phyloP scores from a whole-genome alignment of 768 basidiomycete species.

The Tulasnella sp. region DNA sequence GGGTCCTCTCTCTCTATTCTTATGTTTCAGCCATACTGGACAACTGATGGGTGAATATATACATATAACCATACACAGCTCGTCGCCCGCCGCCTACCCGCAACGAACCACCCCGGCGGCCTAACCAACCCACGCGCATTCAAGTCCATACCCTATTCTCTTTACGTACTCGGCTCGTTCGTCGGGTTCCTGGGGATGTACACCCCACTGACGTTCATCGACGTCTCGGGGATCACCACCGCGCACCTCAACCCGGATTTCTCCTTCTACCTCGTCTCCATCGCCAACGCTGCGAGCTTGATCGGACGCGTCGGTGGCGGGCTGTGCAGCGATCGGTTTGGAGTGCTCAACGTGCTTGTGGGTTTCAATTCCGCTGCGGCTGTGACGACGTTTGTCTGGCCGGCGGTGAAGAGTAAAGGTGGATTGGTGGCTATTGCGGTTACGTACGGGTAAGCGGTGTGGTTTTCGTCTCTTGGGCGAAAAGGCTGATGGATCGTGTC shows the following conservation, averaged over 20 bases:
- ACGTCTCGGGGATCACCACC: not conserved
- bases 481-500: not conserved
- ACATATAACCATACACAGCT: constrained; percentile 17
- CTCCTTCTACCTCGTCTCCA: constrained; percentile 25
- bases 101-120: constrained; percentile 18
- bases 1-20: constrained; percentile 21
- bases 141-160: constrained; percentile 24
- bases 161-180: constrained; percentile 25
- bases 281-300: constrained; percentile 28
- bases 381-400: constrained; percentile 29
- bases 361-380: constrained; percentile 25
- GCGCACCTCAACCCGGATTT: constrained; percentile 10
- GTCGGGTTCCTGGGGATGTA: constrained; percentile 27
- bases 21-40: too few species aligned
- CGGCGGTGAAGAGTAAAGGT: constrained; percentile 15
- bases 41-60: too few species aligned
- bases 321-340: constrained; percentile 25
- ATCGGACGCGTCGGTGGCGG: constrained; percentile 28
- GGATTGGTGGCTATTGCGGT: not conserved
- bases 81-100: constrained; percentile 22
- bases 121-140: constrained; percentile 23
- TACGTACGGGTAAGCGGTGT: constrained; percentile 17
- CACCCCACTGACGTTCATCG: constrained; percentile 27
- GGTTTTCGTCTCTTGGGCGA: not conserved
- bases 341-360: constrained; percentile 27